phyloP scores from a whole-genome alignment of 1,284 basidiomycete species.

The Sanguinoderma infundibulare region DNA sequence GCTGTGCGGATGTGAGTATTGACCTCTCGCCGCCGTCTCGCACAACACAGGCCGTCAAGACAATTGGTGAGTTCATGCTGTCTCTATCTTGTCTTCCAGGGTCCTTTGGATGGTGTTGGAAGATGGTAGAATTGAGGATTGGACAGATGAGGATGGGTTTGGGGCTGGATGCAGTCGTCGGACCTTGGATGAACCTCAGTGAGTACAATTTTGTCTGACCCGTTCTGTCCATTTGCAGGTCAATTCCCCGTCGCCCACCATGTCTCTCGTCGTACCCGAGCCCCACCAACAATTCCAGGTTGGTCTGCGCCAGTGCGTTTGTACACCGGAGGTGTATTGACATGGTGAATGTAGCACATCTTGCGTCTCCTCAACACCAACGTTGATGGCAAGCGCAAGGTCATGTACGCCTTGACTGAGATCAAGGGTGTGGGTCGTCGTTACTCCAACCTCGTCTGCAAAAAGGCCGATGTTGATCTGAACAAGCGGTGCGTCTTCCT shows the following conservation, averaged over 20 bases:
- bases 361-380: conserved; percentile 99
- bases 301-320: conserved; percentile 10
- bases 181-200: conserved; percentile 24
- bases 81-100: conserved; percentile 7
- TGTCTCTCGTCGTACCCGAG: conserved; percentile 96
- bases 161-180: conserved; percentile 20
- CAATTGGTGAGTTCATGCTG: conserved; percentile 23
- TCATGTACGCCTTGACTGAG: conserved; percentile 97
- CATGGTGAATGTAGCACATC: conserved; percentile 72
- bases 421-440: conserved; percentile 99
- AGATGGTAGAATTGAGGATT: not conserved
- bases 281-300: conserved; percentile 94
- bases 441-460: conserved; percentile 99
- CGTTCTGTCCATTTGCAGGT: conserved; percentile 11
- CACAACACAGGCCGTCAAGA: conserved; percentile 28
- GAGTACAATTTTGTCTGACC: conserved; percentile 23
- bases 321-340: not conserved
- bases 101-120: not conserved
- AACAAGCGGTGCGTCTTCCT: conserved; percentile 88
- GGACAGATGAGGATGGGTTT: not conserved
- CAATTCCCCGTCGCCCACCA: conserved; percentile 40
- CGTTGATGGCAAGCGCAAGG: conserved; percentile 98
- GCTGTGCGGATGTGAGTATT: conserved; percentile 8
- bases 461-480: conserved; percentile 99
- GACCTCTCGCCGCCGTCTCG: conserved; percentile 15